phyloP scores from a whole-genome alignment of 179 eudicot genomes.

The Silene coronaria region DNA sequence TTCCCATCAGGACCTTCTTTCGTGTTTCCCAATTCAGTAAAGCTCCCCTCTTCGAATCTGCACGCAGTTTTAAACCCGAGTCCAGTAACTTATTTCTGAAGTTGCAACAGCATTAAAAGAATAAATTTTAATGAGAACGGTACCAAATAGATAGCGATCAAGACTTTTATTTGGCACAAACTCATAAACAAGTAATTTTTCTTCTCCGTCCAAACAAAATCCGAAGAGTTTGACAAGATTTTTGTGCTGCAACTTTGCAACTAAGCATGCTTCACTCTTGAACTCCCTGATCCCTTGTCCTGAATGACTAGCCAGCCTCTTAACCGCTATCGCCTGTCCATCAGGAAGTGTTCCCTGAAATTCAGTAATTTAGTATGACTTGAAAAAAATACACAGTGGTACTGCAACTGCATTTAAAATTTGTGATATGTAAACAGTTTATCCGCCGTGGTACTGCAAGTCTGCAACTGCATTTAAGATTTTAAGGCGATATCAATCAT shows the following conservation, averaged over 20 bases:
- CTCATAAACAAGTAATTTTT: constrained; percentile 22
- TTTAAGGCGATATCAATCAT: background rate
- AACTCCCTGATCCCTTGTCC: constrained; percentile 21
- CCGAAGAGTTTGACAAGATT: constrained; percentile 29
- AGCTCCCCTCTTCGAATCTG: constrained; percentile 11
- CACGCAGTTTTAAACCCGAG: background rate
- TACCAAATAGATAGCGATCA: constrained; percentile 11
- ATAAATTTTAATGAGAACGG: background rate
- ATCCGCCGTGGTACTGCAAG: too few species aligned
- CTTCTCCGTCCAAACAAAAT: constrained; percentile 22
- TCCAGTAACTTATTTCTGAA: background rate
- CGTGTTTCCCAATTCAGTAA: constrained; percentile 23
- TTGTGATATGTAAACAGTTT: too few species aligned
- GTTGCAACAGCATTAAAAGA: too few species aligned
- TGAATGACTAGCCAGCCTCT: constrained; percentile 16
- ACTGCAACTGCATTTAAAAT: too few species aligned
- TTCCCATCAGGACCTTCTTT: constrained; percentile 16
- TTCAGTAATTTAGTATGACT: too few species aligned
- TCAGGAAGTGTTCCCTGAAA: constrained; percentile 20
- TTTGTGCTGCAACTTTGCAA: constrained; percentile 28
- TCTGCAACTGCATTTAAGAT: too few species aligned
- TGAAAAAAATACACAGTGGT: too few species aligned
- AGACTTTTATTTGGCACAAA: constrained; percentile 11
- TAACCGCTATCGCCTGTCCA: constrained; percentile 25
- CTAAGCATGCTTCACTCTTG: constrained; percentile 20